These are phyloP conservation scores for Metarhizium humberi DNA, from an alignment of 2,329 filamentous ascomycete genomes.

Conservation along the genomic window DNA sequence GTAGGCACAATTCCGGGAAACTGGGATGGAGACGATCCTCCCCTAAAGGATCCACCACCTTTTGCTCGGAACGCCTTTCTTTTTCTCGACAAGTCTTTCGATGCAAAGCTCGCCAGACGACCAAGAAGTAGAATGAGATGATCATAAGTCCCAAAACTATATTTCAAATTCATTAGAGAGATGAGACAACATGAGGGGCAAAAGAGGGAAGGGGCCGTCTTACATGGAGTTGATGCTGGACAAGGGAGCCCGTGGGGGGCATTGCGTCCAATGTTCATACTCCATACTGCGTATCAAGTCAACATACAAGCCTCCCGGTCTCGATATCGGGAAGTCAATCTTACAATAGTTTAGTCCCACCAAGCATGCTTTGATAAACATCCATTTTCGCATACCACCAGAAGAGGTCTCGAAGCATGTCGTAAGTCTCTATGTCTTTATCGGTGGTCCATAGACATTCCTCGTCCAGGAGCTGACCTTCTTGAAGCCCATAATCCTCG, in stretches of 20 bases:
- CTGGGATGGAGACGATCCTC: slow-evolving; percentile 27
- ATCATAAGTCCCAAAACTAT: slow-evolving; percentile 81
- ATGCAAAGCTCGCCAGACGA: slow-evolving; percentile 68
- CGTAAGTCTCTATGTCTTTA: slow-evolving; percentile 68
- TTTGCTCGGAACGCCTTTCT: slow-evolving; percentile 42
- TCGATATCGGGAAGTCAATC: background rate
- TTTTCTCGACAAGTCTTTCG: slow-evolving; percentile 71
- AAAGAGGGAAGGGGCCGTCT: slow-evolving; percentile 17
- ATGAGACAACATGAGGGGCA: background rate
- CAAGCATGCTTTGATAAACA: slow-evolving; percentile 80
- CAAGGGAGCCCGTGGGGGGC: slow-evolving; percentile 73
- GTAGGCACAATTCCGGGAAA: slow-evolving; percentile 50
- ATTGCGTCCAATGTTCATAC: slow-evolving; percentile 74
- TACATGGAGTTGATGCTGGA: slow-evolving; percentile 66
- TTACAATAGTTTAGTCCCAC: slow-evolving; percentile 76
- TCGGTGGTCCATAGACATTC: slow-evolving; percentile 26
- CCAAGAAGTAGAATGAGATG: slow-evolving; percentile 76
- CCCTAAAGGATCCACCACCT: slow-evolving; percentile 16
- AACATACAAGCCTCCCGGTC: slow-evolving; percentile 7
- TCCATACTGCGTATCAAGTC: slow-evolving; percentile 51
- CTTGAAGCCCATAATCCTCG: slow-evolving; percentile 27
- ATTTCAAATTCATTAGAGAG: slow-evolving; percentile 14
- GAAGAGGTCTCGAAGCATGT: slow-evolving; percentile 75
- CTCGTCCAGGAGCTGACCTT: slow-evolving; percentile 18
- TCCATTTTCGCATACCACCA: slow-evolving; percentile 98